These are phyloP conservation scores for Pleurotus eryngii DNA, from an alignment of 768 basidiomycete species.

Conservation along the genomic window DNA sequence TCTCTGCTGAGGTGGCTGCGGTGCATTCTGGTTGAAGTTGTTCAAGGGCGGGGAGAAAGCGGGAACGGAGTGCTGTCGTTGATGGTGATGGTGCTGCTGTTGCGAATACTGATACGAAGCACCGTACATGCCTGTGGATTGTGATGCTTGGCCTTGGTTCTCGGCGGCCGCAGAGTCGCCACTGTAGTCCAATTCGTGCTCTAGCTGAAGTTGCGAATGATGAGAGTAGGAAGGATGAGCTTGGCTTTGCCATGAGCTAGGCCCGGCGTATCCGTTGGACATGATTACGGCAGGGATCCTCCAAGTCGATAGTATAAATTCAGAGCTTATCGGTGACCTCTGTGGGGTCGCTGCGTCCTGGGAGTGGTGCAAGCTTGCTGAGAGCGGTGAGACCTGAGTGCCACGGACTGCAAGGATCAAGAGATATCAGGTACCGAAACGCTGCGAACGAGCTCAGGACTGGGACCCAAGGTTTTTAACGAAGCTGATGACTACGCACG, in stretches of 20 bases:
- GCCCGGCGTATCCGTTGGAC: constrained; percentile 21
- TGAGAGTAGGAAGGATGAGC: constrained; percentile 20
- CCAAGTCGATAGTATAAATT: background rate
- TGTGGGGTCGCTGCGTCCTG: background rate
- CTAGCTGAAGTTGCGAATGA: constrained; percentile 30
- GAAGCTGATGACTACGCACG: background rate
- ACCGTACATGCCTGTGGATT: constrained; percentile 13
- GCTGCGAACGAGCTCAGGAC: background rate
- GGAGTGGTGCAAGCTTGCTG: background rate
- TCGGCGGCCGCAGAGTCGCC: constrained; percentile 7
- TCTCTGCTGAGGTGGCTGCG: background rate
- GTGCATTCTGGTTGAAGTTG: background rate
- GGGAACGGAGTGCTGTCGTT: constrained; percentile 3
- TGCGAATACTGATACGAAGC: constrained; percentile 14
- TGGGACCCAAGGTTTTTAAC: background rate
- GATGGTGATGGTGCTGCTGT: constrained; percentile 3
- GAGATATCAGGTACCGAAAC: background rate
- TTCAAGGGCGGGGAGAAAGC: constrained; percentile 19
- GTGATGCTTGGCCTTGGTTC: constrained; percentile 7
- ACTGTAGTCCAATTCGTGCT: constrained; percentile 28
- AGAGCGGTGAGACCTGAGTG: background rate
- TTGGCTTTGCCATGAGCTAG: constrained; percentile 23
- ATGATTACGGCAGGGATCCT: constrained; percentile 12
- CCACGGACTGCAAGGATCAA: background rate
- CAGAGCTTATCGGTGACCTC: background rate